phyloP scores from a whole-genome alignment of 2,329 filamentous ascomycete genomes.

The Colletotrichum phormii region DNA sequence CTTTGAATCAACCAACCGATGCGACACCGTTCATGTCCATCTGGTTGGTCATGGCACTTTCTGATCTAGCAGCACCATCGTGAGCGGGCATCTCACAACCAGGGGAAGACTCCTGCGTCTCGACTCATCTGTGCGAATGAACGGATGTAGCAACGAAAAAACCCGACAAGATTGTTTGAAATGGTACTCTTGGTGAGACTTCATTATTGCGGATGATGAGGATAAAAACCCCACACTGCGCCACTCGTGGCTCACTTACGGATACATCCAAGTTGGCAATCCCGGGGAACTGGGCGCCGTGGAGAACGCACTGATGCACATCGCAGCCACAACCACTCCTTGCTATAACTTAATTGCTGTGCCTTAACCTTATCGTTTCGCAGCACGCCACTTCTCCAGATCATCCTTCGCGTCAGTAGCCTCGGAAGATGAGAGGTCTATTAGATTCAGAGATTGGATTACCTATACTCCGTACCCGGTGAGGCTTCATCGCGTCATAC shows the following conservation, averaged over 20 bases:
- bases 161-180: fast-evolving
- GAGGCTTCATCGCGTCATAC: not conserved
- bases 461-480: not conserved
- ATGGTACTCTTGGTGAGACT: not conserved
- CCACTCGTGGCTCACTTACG: not conserved
- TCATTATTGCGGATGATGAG: not conserved
- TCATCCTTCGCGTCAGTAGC: not conserved
- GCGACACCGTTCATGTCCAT: too few relatives aligned
- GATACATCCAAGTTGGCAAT: not conserved
- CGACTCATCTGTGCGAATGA: not conserved
- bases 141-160: not conserved
- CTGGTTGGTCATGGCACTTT: too few relatives aligned
- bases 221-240: not conserved
- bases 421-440: not conserved
- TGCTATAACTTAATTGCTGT: not conserved
- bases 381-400: not conserved
- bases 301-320: not conserved
- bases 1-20: too few relatives aligned
- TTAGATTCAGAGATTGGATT: not conserved
- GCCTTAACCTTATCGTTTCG: not conserved
- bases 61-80: not conserved
- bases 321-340: not conserved
- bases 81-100: not conserved
- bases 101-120: not conserved
- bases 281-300: not conserved